A percentile compares a stretch with the other conserved stretches of the same genome.
phyloP scores from a whole-genome alignment of 306 rosid species.

The Medicago truncatula region MtrunA17r5.0-ANR NC_053045.1:33357001-33357500 shows the following conservation, averaged over 20 bases:
- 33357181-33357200: constrained; percentile 62
- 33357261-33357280: constrained; percentile 7
- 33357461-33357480: neutral
- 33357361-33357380: neutral
- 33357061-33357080: constrained; percentile 33
- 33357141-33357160: constrained; percentile 22
- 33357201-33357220: neutral
- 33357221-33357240: neutral
- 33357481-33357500: neutral
- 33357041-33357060: constrained; percentile 33
- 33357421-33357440: constrained; percentile 51
- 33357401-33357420: constrained; percentile 92
- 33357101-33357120: constrained; percentile 8
- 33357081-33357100: constrained; percentile 41
- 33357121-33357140: constrained; percentile 30
- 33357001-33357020: constrained; percentile 46
- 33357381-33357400: neutral
- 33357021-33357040: constrained; percentile 70
- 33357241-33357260: neutral
- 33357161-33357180: neutral
- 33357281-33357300: constrained; percentile 18
- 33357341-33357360: too few species aligned
- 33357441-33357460: constrained; percentile 38
- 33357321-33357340: neutral
- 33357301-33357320: constrained; percentile 38